Percentiles rank a stretch among this genome's conserved stretches.
These are phyloP conservation scores for Geotrichum klebahnii DNA, from an alignment of 1,139 yeast genomes.

Conservation along the genomic window DNA sequence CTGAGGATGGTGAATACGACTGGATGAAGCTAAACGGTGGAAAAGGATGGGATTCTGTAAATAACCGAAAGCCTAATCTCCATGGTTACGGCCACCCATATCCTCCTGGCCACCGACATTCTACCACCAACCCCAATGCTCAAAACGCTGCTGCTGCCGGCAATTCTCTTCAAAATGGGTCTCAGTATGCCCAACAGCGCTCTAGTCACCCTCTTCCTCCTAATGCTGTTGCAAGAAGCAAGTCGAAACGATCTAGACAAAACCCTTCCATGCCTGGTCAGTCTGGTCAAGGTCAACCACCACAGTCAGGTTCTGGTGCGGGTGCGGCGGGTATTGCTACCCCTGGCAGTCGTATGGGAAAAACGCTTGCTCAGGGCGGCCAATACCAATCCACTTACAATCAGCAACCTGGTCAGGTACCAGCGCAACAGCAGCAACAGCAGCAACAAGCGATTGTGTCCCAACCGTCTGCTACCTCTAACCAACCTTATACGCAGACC, in stretches of 20 bases:
- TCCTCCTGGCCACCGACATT: conserved; percentile 41
- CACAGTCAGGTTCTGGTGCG: conserved; percentile 14
- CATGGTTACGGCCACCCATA: conserved; percentile 83
- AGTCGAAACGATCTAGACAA: conserved; percentile 32
- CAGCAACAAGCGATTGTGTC: conserved; percentile 2
- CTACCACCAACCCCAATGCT: neutral
- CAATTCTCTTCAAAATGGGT: conserved; percentile 1
- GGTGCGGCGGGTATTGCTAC: conserved; percentile 5
- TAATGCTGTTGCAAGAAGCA: conserved; percentile 37
- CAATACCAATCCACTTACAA: conserved; percentile 23
- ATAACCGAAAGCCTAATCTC: conserved; percentile 81
- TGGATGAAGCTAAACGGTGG: conserved; percentile 94
- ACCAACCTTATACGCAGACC: conserved; percentile 9
- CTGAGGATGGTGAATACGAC: conserved; percentile 83
- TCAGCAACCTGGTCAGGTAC: conserved; percentile 26
- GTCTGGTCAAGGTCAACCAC: too few species aligned
- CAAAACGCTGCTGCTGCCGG: neutral
- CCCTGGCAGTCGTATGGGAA: conserved; percentile 20
- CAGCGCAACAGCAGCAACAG: conserved; percentile 19
- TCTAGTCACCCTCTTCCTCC: conserved; percentile 30
- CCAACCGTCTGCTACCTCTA: neutral
- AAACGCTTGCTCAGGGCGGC: conserved; percentile 19
- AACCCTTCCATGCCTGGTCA: conserved; percentile 14
- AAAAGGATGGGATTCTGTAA: conserved; percentile 81
- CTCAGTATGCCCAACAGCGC: conserved; percentile 23